Evolutionary conservation across 2,329 filamentous ascomycete genomes (phyloP).

Genomic region (Phyllosticta citribraziliensis): DNA sequence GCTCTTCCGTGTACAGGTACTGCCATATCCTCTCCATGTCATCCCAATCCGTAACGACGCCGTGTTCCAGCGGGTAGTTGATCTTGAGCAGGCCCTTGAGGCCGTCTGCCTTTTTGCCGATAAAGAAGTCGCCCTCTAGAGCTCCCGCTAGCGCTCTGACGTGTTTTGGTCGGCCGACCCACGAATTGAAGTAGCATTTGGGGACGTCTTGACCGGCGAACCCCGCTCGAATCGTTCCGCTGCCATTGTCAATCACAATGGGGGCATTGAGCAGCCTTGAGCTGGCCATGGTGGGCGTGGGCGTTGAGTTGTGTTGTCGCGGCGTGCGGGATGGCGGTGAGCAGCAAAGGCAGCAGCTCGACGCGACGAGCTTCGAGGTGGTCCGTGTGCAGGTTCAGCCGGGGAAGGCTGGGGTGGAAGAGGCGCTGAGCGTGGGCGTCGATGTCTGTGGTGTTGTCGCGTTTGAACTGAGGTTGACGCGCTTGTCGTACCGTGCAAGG

Average conservation of each 20-base stretch:
- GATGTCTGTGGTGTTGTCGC: not conserved
- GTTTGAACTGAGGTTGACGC: not conserved
- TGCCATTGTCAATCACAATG: conserved; percentile 98
- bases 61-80: conserved; percentile 88
- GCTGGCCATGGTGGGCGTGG: conserved; percentile 38
- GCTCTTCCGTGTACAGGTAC: conserved; percentile 88
- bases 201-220: conserved; percentile 94
- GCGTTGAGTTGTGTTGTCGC: not conserved
- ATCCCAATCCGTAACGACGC: conserved; percentile 98
- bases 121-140: conserved; percentile 92
- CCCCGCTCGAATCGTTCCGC: conserved; percentile 90
- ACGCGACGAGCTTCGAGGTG: not conserved
- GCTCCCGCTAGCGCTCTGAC: conserved; percentile 90
- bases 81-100: conserved; percentile 91
- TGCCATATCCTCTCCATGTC: conserved; percentile 99
- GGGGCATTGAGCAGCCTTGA: conserved; percentile 87
- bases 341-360: not conserved
- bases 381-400: not conserved
- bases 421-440: not conserved
- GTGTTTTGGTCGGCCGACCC: conserved; percentile 93
- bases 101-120: conserved; percentile 84
- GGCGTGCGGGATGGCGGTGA: not conserved
- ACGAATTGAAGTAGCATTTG: conserved; percentile 95
- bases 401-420: not conserved
- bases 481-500: not conserved